These are phyloP conservation scores for Corymbia calophylla DNA, from an alignment of 441 rosid genomes.

Conservation along the genomic window DNA sequence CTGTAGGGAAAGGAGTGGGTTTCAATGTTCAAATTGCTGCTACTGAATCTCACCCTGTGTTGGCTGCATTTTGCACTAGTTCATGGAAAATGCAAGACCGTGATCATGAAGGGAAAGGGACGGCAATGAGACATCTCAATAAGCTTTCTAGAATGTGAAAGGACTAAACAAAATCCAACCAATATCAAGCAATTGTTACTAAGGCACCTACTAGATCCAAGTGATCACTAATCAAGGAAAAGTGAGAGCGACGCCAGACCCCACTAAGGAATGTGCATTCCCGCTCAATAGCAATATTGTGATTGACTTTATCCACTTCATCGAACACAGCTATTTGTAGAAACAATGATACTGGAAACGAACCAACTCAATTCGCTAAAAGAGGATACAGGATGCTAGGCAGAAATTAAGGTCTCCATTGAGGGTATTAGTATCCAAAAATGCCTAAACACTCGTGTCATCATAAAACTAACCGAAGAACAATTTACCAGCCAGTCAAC, in stretches of 20 bases:
- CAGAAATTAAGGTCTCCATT: not conserved
- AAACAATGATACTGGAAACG: not conserved
- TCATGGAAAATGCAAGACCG: not conserved
- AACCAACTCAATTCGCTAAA: not conserved
- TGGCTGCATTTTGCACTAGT: not conserved
- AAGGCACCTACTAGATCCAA: not conserved
- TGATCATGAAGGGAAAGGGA: not conserved
- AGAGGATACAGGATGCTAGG: not conserved
- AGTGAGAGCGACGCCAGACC: not conserved
- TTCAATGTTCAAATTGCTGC: not conserved
- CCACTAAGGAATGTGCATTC: not conserved
- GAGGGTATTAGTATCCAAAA: not conserved
- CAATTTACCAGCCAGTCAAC: constrained; percentile 82
- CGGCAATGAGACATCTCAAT: not conserved
- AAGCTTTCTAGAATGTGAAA: not conserved
- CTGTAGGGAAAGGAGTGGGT: not conserved
- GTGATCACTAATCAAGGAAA: not conserved
- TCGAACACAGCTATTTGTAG: not conserved
- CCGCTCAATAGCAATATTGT: not conserved
- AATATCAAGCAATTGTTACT: not conserved
- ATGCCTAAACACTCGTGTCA: not conserved
- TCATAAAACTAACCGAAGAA: not conserved
- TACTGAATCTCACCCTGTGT: not conserved
- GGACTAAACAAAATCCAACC: not conserved
- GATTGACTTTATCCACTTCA: not conserved